phyloP scores from a whole-genome alignment of 192 early-diverging fungal genomes.

The Coemansia sp. region DNA sequence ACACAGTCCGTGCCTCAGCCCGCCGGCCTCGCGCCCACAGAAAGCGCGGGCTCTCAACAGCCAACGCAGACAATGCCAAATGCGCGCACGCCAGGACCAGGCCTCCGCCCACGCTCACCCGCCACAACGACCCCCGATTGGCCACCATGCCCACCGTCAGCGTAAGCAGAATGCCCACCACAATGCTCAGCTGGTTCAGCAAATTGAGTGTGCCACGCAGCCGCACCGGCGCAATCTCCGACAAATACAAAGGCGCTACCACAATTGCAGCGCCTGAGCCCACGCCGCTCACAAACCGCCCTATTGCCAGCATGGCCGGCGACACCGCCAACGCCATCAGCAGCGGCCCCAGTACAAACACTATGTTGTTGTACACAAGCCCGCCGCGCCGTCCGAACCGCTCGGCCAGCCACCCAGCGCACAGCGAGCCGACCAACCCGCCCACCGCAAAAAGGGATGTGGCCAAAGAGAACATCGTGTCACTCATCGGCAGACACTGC shows the following conservation, averaged over 20 bases:
- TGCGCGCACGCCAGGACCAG: slow-evolving; percentile 60
- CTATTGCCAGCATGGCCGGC: slow-evolving; percentile 55
- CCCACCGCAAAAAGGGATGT: slow-evolving; percentile 49
- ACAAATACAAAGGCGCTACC: slow-evolving; percentile 77
- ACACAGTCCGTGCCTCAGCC: slow-evolving; percentile 31
- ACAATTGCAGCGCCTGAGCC: slow-evolving; percentile 74
- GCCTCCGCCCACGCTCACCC: slow-evolving; percentile 66
- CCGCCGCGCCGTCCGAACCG: slow-evolving; percentile 68
- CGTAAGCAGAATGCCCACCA: slow-evolving; percentile 75
- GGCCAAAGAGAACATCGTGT: slow-evolving; percentile 56
- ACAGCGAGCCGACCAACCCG: slow-evolving; percentile 67
- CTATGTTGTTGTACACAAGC: slow-evolving; percentile 64
- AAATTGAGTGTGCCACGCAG: slow-evolving; percentile 72
- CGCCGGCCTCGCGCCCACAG: slow-evolving; percentile 48
- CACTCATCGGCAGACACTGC: slow-evolving; percentile 69
- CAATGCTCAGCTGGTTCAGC: slow-evolving; percentile 83
- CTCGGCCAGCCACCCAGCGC: slow-evolving; percentile 65
- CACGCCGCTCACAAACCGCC: slow-evolving; percentile 76
- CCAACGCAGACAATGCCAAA: slow-evolving; percentile 46
- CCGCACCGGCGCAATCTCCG: slow-evolving; percentile 72
- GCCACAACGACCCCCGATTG: slow-evolving; percentile 67
- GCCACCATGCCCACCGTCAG: slow-evolving; percentile 66
- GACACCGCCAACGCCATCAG: slow-evolving; percentile 64
- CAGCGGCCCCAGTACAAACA: slow-evolving; percentile 62
- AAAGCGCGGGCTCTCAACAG: slow-evolving; percentile 79